phyloP scores from a whole-genome alignment of 495 filamentous ascomycete genomes.

The Acidiella bohemica region DNA sequence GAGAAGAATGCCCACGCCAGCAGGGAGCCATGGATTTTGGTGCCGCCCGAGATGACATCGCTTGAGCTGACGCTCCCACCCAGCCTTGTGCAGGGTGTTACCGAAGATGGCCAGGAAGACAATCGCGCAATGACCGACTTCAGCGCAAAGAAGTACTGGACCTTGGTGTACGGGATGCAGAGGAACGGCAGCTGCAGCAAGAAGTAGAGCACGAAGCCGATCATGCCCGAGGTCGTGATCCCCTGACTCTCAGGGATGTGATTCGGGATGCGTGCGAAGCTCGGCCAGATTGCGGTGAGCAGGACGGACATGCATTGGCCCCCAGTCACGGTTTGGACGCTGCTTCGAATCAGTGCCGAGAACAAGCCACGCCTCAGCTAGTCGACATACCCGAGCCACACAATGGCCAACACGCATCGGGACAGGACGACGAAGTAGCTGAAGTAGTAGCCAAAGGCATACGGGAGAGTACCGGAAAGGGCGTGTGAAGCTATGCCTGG shows the following conservation, averaged over 20 bases:
- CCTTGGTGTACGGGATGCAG: slow-evolving; percentile 37
- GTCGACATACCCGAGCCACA: slow-evolving; percentile 16
- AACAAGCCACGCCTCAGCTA: background rate
- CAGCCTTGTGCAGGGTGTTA: slow-evolving; percentile 15
- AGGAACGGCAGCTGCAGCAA: slow-evolving; percentile 37
- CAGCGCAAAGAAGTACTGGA: slow-evolving; percentile 39
- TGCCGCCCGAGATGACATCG: slow-evolving; percentile 1
- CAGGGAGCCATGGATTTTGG: slow-evolving; percentile 18
- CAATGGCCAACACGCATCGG: slow-evolving; percentile 17
- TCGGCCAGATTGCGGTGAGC: slow-evolving; percentile 31
- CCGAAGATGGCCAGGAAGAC: slow-evolving; percentile 20
- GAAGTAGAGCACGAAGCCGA: slow-evolving; percentile 37
- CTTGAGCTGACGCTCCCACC: slow-evolving; percentile 11
- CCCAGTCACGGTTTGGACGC: slow-evolving; percentile 20
- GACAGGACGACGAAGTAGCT: slow-evolving; percentile 20
- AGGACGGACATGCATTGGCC: slow-evolving; percentile 19
- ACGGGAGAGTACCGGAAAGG: slow-evolving; percentile 19
- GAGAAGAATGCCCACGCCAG: slow-evolving; percentile 27
- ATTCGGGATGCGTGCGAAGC: slow-evolving; percentile 42
- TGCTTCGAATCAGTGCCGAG: background rate
- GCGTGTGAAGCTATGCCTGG: slow-evolving; percentile 15
- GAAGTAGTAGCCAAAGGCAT: slow-evolving; percentile 22
- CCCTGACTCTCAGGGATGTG: slow-evolving; percentile 30
- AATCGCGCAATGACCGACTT: slow-evolving; percentile 29
- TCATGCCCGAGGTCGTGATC: slow-evolving; percentile 39